Conservation (phyloP, 257 asterid genomes). For the Coffea eugenioides region DNA sequence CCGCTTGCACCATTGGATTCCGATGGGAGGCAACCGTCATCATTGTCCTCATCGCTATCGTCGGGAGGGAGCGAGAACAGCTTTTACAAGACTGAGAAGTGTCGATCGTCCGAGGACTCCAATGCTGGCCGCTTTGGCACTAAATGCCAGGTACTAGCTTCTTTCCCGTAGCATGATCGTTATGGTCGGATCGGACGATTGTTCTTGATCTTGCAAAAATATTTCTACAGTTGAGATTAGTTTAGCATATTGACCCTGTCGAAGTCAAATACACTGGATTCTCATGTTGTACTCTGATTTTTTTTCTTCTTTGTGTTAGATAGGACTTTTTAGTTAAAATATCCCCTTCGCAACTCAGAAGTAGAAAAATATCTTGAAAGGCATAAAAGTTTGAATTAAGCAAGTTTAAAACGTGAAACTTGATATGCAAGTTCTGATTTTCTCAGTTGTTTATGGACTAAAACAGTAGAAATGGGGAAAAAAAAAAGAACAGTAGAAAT, state of each 20-base stretch:
- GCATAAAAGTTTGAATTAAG: background rate
- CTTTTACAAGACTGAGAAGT: slow-evolving; percentile 29
- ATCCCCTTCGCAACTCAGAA: too few relatives aligned
- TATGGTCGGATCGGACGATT: background rate
- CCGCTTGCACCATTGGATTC: slow-evolving; percentile 33
- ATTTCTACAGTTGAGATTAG: background rate
- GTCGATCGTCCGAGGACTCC: slow-evolving; percentile 45
- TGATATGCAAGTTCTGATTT: background rate
- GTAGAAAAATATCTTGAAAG: background rate
- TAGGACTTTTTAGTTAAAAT: too few relatives aligned
- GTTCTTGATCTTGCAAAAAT: background rate
- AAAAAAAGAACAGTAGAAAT: too few relatives aligned
- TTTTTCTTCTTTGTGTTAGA: too few relatives aligned
- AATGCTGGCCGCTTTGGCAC: slow-evolving; percentile 52
- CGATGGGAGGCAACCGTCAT: slow-evolving; percentile 25
- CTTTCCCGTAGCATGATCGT: background rate
- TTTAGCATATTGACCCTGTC: background rate
- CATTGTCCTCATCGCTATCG: slow-evolving; percentile 10
- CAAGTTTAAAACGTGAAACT: background rate
- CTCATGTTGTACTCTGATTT: too few relatives aligned
- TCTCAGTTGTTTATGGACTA: background rate
- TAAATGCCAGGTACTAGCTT: slow-evolving; percentile 49
- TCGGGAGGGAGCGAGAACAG: slow-evolving; percentile 34
- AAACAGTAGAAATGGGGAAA: background rate
- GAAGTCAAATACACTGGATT: background rate